These are phyloP conservation scores for Arbutus unedo DNA, from an alignment of 148 eudicot genomes.

Conservation along the genomic window DNA sequence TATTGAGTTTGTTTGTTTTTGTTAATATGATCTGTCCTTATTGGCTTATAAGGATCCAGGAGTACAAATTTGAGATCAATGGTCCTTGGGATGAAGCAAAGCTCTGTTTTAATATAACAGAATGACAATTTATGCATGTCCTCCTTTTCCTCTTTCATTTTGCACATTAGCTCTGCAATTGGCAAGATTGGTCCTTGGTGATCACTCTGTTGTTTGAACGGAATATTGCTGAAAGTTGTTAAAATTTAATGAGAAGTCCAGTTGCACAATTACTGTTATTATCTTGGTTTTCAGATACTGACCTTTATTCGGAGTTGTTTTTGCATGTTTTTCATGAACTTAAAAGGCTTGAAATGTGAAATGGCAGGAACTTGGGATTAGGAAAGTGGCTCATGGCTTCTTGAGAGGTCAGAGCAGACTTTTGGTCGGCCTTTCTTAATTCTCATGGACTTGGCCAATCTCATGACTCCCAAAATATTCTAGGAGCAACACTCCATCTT, in stretches of 20 bases:
- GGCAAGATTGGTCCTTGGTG: not conserved
- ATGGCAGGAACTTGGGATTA: no score
- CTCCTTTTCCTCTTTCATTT: not conserved
- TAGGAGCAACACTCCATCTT: no score
- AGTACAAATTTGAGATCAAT: conserved; percentile 10
- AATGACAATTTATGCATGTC: not conserved
- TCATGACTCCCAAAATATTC: no score
- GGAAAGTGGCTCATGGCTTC: no score
- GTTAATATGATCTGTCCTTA: conserved; percentile 80
- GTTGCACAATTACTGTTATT: not conserved
- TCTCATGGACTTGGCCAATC: no score
- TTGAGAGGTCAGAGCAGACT: no score
- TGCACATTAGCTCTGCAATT: not conserved
- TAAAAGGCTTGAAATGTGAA: no score
- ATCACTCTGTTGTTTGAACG: not conserved
- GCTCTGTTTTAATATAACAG: conserved; percentile 3
- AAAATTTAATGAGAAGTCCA: not conserved
- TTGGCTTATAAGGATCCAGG: conserved; percentile 22
- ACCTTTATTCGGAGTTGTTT: no score
- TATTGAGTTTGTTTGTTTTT: conserved; percentile 59
- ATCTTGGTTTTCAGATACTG: no score
- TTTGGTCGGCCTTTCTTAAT: no score
- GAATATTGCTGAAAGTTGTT: not conserved
- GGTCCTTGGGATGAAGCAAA: conserved; percentile 10
- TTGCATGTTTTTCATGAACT: no score